Conservation (phyloP, 1,284 basidiomycete species). For the Ceratorhiza oryzae-sativae region DNA sequence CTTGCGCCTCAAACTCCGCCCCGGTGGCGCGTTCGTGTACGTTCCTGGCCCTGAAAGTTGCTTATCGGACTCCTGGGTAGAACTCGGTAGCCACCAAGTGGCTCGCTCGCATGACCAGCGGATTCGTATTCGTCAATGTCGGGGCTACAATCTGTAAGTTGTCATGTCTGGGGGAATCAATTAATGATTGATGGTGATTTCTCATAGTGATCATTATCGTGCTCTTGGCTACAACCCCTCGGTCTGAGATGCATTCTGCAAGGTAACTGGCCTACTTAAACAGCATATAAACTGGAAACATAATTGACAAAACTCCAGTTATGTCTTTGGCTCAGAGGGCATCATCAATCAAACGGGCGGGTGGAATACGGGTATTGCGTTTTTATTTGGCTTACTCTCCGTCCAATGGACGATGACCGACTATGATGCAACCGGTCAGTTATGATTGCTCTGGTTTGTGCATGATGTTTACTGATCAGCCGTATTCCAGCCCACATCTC, state of each 20-base stretch:
- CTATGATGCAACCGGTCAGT: conserved; percentile 34
- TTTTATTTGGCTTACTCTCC: conserved; percentile 85
- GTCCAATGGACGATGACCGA: conserved; percentile 86
- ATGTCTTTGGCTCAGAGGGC: conserved; percentile 79
- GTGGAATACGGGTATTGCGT: conserved; percentile 80
- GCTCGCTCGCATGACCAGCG: conserved; percentile 77
- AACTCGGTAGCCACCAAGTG: conserved; percentile 85
- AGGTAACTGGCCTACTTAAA: conserved; percentile 22
- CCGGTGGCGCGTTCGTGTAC: background rate
- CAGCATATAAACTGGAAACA: background rate
- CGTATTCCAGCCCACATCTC: conserved; percentile 77
- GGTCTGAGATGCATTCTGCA: conserved; percentile 76
- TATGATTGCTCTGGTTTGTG: background rate
- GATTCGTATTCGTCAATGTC: conserved; percentile 89
- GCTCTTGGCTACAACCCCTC: conserved; percentile 78
- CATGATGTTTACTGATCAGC: background rate
- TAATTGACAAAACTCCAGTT: conserved; percentile 57
- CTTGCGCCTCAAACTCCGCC: background rate
- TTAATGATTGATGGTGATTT: conserved; percentile 17
- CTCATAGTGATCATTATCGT: conserved; percentile 79
- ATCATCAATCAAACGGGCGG: conserved; percentile 80
- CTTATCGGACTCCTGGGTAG: conserved; percentile 48
- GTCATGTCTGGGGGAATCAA: background rate
- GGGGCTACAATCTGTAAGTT: conserved; percentile 62
- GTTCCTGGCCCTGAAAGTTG: conserved; percentile 21